Evolutionary conservation across 2,329 filamentous ascomycete species (phyloP).

Genomic region (Mollisiaceae sp.): DNA sequence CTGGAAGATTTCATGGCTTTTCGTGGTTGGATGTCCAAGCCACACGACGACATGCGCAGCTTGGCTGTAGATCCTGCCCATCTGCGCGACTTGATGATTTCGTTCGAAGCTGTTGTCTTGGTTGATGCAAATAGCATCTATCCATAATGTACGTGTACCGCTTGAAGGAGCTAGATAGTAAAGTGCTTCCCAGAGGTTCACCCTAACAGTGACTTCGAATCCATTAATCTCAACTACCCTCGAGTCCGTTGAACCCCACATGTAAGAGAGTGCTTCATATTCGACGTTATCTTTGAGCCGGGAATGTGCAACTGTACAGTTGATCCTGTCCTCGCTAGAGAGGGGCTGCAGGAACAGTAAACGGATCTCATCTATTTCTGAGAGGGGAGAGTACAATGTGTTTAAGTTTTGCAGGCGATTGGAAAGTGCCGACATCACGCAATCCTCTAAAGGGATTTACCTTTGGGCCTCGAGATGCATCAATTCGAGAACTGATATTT

Average conservation of each 20-base stretch:
- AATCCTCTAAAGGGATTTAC: background rate
- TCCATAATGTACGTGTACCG: background rate
- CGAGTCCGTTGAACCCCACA: background rate
- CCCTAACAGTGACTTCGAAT: background rate
- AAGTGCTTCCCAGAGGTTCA: background rate
- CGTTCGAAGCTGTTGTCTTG: conserved; percentile 12
- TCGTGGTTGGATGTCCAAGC: background rate
- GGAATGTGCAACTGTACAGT: background rate
- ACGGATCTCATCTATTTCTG: background rate
- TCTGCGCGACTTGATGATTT: conserved; percentile 18
- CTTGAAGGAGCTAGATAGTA: background rate
- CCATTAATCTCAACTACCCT: background rate
- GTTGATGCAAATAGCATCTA: conserved; percentile 20
- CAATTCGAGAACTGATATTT: too few relatives aligned
- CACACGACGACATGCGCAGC: conserved; percentile 10
- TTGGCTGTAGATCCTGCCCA: conserved; percentile 15
- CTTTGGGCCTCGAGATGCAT: background rate
- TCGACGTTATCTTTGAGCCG: background rate
- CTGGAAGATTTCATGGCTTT: background rate
- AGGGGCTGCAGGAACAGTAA: background rate
- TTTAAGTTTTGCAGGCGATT: background rate
- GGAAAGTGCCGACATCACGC: background rate
- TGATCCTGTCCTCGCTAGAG: background rate
- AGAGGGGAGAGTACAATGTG: background rate
- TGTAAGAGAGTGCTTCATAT: background rate